These are phyloP conservation scores for Heterobasidion occidentale DNA, from an alignment of 1,284 basidiomycete species.

Conservation along the genomic window DNA sequence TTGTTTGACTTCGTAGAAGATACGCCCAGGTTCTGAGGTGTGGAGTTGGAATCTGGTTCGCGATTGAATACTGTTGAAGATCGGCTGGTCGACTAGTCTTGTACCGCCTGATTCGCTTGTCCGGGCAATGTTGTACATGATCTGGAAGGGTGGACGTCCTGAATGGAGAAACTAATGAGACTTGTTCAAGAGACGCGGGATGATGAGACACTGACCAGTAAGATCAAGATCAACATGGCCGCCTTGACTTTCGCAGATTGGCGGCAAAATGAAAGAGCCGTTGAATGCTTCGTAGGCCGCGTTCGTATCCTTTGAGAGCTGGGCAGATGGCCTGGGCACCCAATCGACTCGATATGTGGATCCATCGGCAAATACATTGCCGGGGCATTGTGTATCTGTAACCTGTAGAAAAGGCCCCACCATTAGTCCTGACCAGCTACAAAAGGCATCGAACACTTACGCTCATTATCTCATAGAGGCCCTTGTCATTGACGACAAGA, in stretches of 20 bases:
- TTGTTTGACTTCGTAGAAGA: constrained; percentile 85
- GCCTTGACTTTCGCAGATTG: constrained; percentile 76
- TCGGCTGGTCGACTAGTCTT: constrained; percentile 60
- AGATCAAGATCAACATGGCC: constrained; percentile 79
- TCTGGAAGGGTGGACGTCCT: constrained; percentile 83
- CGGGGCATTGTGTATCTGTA: constrained; percentile 79
- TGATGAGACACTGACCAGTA: constrained; percentile 40
- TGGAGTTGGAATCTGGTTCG: constrained; percentile 80
- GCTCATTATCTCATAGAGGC: constrained; percentile 69
- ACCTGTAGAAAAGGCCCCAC: constrained; percentile 40
- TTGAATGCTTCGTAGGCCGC: constrained; percentile 52
- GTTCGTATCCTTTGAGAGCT: constrained; percentile 46
- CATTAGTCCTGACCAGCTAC: background rate
- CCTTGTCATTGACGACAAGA: constrained; percentile 62
- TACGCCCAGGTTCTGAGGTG: constrained; percentile 71
- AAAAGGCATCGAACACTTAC: constrained; percentile 29
- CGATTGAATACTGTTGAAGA: constrained; percentile 81
- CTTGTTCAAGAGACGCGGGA: background rate
- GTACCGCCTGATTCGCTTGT: constrained; percentile 52
- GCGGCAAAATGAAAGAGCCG: constrained; percentile 59
- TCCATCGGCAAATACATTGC: constrained; percentile 53
- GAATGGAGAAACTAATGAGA: constrained; percentile 5
- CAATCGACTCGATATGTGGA: constrained; percentile 68
- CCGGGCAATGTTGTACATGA: constrained; percentile 73
- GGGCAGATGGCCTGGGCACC: constrained; percentile 65